phyloP scores from a whole-genome alignment of 2,329 filamentous ascomycete species.

The Ophiostoma sp. region DNA sequence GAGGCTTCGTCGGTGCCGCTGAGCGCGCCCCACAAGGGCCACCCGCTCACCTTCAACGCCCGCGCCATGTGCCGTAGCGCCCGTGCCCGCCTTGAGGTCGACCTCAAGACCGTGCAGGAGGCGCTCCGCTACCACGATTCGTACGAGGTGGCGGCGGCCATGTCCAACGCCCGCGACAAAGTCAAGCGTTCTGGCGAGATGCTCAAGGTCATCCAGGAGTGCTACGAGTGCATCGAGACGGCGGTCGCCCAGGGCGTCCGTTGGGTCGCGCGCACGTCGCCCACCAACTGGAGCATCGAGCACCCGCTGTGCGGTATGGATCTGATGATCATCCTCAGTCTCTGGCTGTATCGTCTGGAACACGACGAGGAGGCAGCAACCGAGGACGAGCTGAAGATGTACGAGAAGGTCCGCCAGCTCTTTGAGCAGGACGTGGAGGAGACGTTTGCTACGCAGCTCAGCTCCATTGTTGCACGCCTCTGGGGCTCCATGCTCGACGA shows the following conservation, averaged over 20 bases:
- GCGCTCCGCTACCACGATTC: slow-evolving; percentile 95
- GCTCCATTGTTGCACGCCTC: slow-evolving; percentile 89
- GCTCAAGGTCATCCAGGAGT: slow-evolving; percentile 98
- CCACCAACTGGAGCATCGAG: slow-evolving; percentile 98
- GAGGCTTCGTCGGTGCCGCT: slow-evolving; percentile 86
- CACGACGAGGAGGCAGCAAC: slow-evolving; percentile 92
- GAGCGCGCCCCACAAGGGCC: slow-evolving; percentile 91
- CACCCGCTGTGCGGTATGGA: slow-evolving; percentile 96
- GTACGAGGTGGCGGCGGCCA: slow-evolving; percentile 93
- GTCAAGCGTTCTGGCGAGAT: slow-evolving; percentile 95
- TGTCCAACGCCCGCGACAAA: slow-evolving; percentile 90
- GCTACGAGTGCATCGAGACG: slow-evolving; percentile 96
- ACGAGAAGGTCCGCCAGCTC: slow-evolving; percentile 85
- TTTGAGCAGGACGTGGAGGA: slow-evolving; percentile 91
- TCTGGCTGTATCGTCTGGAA: slow-evolving; percentile 99
- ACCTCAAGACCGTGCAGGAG: slow-evolving; percentile 93
- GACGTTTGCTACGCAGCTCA: slow-evolving; percentile 77
- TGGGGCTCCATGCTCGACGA: slow-evolving; percentile 99
- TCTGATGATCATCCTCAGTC: slow-evolving; percentile 93
- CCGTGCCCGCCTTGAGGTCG: slow-evolving; percentile 86
- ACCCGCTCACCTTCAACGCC: slow-evolving; percentile 96
- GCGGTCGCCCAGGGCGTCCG: slow-evolving; percentile 91
- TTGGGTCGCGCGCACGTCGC: slow-evolving; percentile 96
- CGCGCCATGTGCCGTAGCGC: slow-evolving; percentile 97
- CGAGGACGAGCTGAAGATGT: slow-evolving; percentile 83